phyloP scores from a whole-genome alignment of 2,329 filamentous ascomycete genomes.

The Sporothrix schenckii region DNA sequence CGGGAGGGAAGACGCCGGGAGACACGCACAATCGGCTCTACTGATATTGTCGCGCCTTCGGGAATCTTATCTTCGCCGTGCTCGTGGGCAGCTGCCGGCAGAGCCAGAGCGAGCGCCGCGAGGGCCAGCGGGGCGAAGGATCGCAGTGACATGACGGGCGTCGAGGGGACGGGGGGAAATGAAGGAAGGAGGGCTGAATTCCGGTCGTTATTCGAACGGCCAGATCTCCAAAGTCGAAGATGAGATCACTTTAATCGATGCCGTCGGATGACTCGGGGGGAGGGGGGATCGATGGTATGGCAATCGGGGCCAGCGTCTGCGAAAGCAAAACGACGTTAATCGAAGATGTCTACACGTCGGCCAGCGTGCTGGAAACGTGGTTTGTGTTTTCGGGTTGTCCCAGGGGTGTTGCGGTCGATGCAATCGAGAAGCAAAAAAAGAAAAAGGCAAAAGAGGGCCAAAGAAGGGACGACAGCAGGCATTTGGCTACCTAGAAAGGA shows the following conservation, averaged over 20 bases:
- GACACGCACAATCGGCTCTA: slow-evolving; percentile 57
- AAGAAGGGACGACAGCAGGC: slow-evolving; percentile 24
- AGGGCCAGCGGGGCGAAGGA: slow-evolving; percentile 24
- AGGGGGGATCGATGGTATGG: background rate
- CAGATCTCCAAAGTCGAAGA: background rate
- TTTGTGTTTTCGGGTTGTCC: slow-evolving; percentile 22
- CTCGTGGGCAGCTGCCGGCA: slow-evolving; percentile 49
- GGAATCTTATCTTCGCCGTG: slow-evolving; percentile 61
- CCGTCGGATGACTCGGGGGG: slow-evolving; percentile 25
- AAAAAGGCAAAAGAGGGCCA: slow-evolving; percentile 4
- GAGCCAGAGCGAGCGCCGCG: slow-evolving; percentile 31
- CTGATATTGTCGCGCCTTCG: slow-evolving; percentile 69
- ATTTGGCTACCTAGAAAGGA: slow-evolving; percentile 22
- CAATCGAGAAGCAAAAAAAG: slow-evolving; percentile 10
- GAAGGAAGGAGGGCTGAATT: background rate
- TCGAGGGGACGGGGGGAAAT: background rate
- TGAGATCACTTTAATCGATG: background rate
- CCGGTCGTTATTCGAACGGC: slow-evolving; percentile 4
- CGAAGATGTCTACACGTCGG: slow-evolving; percentile 7
- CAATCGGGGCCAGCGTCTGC: background rate
- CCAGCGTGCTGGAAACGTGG: slow-evolving; percentile 21
- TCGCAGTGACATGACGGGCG: slow-evolving; percentile 25
- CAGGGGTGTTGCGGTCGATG: slow-evolving; percentile 12
- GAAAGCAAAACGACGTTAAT: background rate
- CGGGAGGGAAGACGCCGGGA: background rate